phyloP scores from a whole-genome alignment of 345 rosid genomes.

The Heritiera littoralis region DNA sequence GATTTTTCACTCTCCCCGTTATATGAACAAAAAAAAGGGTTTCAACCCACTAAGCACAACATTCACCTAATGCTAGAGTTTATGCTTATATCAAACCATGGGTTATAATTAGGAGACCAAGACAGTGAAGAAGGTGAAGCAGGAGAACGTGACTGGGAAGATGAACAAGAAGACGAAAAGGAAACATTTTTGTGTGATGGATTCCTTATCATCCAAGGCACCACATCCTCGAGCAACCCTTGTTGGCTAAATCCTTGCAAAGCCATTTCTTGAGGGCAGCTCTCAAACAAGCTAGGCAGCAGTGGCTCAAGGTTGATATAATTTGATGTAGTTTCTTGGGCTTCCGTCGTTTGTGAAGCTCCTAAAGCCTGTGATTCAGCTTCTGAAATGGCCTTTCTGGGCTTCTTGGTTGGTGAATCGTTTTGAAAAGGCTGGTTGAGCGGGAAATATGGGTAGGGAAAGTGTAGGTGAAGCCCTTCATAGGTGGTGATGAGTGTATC shows the following conservation, averaged over 20 bases:
- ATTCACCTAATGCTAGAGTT: slow-evolving; percentile 10
- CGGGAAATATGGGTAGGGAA: slow-evolving; percentile 48
- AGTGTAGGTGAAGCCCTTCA: slow-evolving; percentile 86
- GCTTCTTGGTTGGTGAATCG: slow-evolving; percentile 45
- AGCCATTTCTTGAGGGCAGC: background rate
- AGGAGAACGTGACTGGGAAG: slow-evolving; percentile 40
- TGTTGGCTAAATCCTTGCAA: slow-evolving; percentile 29
- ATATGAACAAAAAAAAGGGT: background rate
- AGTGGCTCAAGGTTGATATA: background rate
- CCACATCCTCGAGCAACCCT: slow-evolving; percentile 78
- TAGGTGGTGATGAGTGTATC: slow-evolving; percentile 72
- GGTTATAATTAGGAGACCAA: slow-evolving; percentile 40
- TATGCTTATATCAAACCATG: slow-evolving; percentile 30
- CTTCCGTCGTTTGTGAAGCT: slow-evolving; percentile 23
- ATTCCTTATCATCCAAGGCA: slow-evolving; percentile 58
- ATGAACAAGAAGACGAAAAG: slow-evolving; percentile 45
- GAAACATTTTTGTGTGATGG: slow-evolving; percentile 31
- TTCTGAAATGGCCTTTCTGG: slow-evolving; percentile 27
- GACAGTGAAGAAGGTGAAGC: slow-evolving; percentile 54
- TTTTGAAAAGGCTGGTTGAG: slow-evolving; percentile 25
- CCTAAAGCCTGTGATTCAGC: slow-evolving; percentile 30
- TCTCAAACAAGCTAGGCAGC: slow-evolving; percentile 12
- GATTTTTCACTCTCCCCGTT: too few species aligned
- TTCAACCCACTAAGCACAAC: background rate
- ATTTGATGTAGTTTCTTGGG: slow-evolving; percentile 18